phyloP scores from a whole-genome alignment of 2,329 filamentous ascomycete genomes.

The Talaromyces rugulosus region DNA sequence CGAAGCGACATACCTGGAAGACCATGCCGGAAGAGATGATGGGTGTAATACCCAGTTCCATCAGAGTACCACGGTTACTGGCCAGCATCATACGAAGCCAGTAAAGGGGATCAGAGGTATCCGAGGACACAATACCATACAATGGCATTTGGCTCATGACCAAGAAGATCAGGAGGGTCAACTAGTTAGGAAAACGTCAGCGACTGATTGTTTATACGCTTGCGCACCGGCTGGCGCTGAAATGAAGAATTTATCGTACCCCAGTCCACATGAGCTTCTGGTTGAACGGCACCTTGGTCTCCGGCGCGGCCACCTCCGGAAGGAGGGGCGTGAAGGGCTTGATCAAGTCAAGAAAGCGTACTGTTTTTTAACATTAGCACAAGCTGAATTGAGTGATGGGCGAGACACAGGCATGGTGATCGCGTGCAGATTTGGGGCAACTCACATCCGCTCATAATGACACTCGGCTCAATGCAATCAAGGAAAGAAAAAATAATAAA shows the following conservation, averaged over 20 bases:
- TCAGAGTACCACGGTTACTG: conserved; percentile 93
- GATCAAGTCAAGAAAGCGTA: conserved; percentile 99
- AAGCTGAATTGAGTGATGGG: background rate
- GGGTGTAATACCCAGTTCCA: conserved; percentile 95
- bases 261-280: conserved; percentile 96
- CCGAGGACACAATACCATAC: conserved; percentile 98
- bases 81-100: conserved; percentile 99
- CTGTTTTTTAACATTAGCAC: conserved; percentile 46
- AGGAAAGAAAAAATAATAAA: conserved; percentile 20
- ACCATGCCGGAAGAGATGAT: conserved; percentile 99
- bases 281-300: conserved; percentile 98
- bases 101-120: conserved; percentile 97
- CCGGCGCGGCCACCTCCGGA: conserved; percentile 96
- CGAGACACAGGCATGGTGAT: conserved; percentile 19
- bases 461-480: conserved; percentile 28
- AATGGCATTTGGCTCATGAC: conserved; percentile 99
- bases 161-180: conserved; percentile 96
- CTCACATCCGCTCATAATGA: conserved; percentile 59
- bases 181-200: conserved; percentile 35
- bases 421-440: conserved; percentile 27
- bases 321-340: conserved; percentile 99
- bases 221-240: conserved; percentile 5
- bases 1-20: conserved; percentile 64
- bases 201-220: conserved; percentile 14
- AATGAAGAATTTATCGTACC: conserved; percentile 36